Evolutionary conservation across 371 early-diverging fungal genomes (phyloP).

Genomic region (Mortierella sp.): DNA sequence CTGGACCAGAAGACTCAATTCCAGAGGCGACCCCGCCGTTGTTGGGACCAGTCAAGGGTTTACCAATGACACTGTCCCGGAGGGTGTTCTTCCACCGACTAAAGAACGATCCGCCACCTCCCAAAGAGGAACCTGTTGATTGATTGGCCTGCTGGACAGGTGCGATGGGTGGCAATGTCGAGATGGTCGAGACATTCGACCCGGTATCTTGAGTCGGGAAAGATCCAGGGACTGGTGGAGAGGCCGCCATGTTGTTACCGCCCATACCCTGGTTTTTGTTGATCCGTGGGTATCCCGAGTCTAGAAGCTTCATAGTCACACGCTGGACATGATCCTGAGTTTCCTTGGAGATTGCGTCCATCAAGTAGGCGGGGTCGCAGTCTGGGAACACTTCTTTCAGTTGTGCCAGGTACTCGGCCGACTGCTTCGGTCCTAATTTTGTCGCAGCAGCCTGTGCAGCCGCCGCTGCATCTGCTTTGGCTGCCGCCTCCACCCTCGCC

Average conservation of each 20-base stretch:
- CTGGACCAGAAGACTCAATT: constrained; percentile 20
- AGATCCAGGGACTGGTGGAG: constrained; percentile 43
- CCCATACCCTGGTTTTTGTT: constrained; percentile 1
- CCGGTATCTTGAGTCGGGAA: constrained; percentile 32
- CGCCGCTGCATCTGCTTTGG: constrained; percentile 50
- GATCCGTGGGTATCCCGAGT: constrained; percentile 70
- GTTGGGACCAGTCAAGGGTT: constrained; percentile 10
- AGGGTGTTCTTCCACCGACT: constrained; percentile 54
- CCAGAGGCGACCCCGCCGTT: constrained; percentile 21
- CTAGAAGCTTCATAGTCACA: constrained; percentile 73
- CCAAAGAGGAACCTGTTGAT: not conserved
- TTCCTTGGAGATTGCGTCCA: constrained; percentile 66
- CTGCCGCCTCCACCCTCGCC: constrained; percentile 50
- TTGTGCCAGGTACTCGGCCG: constrained; percentile 62
- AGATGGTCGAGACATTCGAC: constrained; percentile 37
- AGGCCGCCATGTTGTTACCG: not conserved
- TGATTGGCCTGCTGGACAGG: constrained; percentile 2
- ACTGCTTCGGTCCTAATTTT: constrained; percentile 29
- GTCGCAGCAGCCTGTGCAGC: constrained; percentile 36
- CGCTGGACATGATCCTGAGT: constrained; percentile 69
- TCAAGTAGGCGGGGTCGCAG: constrained; percentile 74
- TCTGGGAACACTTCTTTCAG: constrained; percentile 78
- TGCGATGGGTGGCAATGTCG: constrained; percentile 24
- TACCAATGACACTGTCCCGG: constrained; percentile 37
- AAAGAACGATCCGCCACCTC: constrained; percentile 46